phyloP scores from a whole-genome alignment of 371 early-diverging fungal genomes.

The Rhizopus delemar region DNA sequence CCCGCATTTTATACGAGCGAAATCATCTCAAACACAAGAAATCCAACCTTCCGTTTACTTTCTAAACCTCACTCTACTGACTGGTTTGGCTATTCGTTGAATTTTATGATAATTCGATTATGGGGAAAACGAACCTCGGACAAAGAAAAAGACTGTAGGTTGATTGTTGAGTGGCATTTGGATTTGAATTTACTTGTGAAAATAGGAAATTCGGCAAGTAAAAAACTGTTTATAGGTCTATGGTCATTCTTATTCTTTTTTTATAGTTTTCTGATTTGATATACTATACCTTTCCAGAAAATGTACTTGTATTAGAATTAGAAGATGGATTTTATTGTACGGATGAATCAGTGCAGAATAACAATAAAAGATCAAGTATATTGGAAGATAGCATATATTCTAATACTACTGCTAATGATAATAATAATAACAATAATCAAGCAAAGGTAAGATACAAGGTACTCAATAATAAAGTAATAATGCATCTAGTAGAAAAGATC shows the following conservation, averaged over 20 bases:
- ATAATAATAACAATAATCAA: background rate
- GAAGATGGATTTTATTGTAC: slow-evolving; percentile 62
- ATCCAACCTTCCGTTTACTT: slow-evolving; percentile 41
- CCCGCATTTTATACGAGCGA: slow-evolving; percentile 43
- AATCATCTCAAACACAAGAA: slow-evolving; percentile 44
- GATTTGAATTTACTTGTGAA: slow-evolving; percentile 50
- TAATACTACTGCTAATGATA: slow-evolving; percentile 1
- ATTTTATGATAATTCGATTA: slow-evolving; percentile 37
- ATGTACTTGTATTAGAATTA: slow-evolving; percentile 55
- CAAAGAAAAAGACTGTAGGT: slow-evolving; percentile 37
- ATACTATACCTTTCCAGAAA: slow-evolving; percentile 48
- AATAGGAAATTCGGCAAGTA: slow-evolving; percentile 49
- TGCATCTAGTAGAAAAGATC: slow-evolving; percentile 43
- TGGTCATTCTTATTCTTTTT: background rate
- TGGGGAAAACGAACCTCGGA: slow-evolving; percentile 52
- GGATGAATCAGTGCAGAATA: slow-evolving; percentile 30
- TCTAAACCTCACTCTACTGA: slow-evolving; percentile 30
- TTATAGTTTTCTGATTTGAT: slow-evolving; percentile 26
- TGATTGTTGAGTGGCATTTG: slow-evolving; percentile 54
- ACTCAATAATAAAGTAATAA: slow-evolving; percentile 6
- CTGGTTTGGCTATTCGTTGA: slow-evolving; percentile 42
- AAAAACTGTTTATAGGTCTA: background rate
- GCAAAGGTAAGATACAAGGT: slow-evolving; percentile 14
- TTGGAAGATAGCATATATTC: slow-evolving; percentile 6
- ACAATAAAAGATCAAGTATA: slow-evolving; percentile 33